A percentile compares a stretch with the other conserved stretches of the same genome.
Conservation (phyloP, 257 asterid genomes). For the Cynanchum wilfordii region DNA sequence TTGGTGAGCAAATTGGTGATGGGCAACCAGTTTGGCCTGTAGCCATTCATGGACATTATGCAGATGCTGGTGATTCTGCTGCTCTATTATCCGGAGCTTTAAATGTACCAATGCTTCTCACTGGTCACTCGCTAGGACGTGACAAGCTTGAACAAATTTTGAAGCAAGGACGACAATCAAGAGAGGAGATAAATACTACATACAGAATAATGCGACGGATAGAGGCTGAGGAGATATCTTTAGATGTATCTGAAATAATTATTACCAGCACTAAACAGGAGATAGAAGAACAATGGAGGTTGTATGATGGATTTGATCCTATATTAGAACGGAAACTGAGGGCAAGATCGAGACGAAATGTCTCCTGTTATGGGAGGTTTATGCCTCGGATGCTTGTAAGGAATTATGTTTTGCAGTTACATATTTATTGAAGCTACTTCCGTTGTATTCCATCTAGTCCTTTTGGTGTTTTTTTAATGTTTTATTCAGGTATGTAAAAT, state of each 20-base stretch:
- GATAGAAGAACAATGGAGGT: conserved; percentile 78
- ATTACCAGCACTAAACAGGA: conserved; percentile 79
- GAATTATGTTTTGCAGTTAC: neutral
- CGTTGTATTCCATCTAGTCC: neutral
- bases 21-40: conserved; percentile 72
- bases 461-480: neutral
- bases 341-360: conserved; percentile 59
- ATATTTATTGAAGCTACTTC: neutral
- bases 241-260: conserved; percentile 70
- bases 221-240: conserved; percentile 71
- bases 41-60: conserved; percentile 75
- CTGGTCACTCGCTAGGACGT: conserved; percentile 79
- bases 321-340: conserved; percentile 66
- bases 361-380: conserved; percentile 64
- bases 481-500: neutral
- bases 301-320: conserved; percentile 78
- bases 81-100: conserved; percentile 71
- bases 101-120: conserved; percentile 68
- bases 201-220: conserved; percentile 83
- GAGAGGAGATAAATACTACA: conserved; percentile 62
- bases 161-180: conserved; percentile 68
- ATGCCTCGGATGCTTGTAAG: conserved; percentile 87
- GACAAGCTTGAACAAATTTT: conserved; percentile 75
- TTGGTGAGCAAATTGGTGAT: conserved; percentile 58
- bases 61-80: conserved; percentile 74